phyloP scores from a whole-genome alignment of 2,329 filamentous ascomycete genomes.

The Fusarium neocosmosporiellum region DNA sequence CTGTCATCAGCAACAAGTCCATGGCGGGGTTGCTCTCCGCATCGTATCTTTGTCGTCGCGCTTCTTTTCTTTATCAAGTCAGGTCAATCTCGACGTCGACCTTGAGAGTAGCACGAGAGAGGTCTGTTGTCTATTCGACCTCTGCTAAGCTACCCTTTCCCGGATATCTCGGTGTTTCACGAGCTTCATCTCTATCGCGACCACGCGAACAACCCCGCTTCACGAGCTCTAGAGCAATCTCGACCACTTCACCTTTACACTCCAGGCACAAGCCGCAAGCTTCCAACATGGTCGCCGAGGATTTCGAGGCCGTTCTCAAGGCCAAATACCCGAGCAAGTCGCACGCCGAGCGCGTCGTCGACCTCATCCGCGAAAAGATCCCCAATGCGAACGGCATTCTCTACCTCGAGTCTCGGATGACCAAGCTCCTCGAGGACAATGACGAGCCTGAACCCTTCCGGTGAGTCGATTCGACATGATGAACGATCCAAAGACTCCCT shows the following conservation, averaged over 20 bases:
- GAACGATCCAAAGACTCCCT: not conserved
- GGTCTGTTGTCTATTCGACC: not conserved
- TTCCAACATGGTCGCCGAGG: slow-evolving; percentile 50
- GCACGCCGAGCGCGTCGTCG: slow-evolving; percentile 85
- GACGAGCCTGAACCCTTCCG: slow-evolving; percentile 86
- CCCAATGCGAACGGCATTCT: slow-evolving; percentile 76
- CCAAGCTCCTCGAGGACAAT: slow-evolving; percentile 87
- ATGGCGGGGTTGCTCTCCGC: slow-evolving; percentile 33
- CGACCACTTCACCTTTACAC: not conserved
- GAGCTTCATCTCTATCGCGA: not conserved
- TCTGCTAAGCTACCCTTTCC: not conserved
- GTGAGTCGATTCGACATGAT: slow-evolving; percentile 54
- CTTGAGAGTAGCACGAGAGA: not conserved
- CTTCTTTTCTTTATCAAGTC: slow-evolving; percentile 1
- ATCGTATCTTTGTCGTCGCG: slow-evolving; percentile 10
- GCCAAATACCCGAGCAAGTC: slow-evolving; percentile 85
- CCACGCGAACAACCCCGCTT: slow-evolving; percentile 6
- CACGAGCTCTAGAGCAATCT: slow-evolving; percentile 12
- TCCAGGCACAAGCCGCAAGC: not conserved
- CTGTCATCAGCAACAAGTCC: slow-evolving; percentile 31
- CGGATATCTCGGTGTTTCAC: not conserved
- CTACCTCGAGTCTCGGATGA: slow-evolving; percentile 88
- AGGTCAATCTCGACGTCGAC: not conserved
- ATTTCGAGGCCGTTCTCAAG: slow-evolving; percentile 65
- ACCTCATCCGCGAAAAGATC: slow-evolving; percentile 76